Conservation (phyloP, 345 rosid species). For the Arabis hirsuta region DNA sequence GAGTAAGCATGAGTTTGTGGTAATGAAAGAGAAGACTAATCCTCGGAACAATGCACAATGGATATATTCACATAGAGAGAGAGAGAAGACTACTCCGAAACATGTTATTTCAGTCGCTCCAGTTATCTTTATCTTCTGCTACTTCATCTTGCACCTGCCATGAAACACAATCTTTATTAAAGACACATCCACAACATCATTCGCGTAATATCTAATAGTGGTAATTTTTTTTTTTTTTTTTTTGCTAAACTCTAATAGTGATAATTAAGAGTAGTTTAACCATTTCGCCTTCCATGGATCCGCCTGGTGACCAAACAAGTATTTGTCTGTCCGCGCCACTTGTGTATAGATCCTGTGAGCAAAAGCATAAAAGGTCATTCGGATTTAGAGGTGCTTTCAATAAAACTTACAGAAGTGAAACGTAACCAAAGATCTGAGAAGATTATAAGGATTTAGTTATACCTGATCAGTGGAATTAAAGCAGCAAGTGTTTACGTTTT, state of each 20-base stretch:
- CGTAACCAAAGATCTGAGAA: conserved; percentile 8
- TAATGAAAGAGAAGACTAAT: background rate
- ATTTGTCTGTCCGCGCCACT: conserved; percentile 82
- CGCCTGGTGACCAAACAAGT: conserved; percentile 85
- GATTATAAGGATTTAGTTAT: conserved; percentile 20
- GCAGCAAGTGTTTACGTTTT: conserved; percentile 78
- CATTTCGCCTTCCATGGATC: conserved; percentile 50
- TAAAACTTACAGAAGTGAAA: background rate
- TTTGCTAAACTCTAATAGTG: background rate
- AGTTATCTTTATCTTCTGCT: conserved; percentile 63
- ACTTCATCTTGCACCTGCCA: conserved; percentile 52
- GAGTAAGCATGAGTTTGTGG: conserved; percentile 7
- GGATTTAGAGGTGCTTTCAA: conserved; percentile 12
- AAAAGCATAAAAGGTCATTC: conserved; percentile 20
- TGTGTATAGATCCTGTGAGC: conserved; percentile 75
- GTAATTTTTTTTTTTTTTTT: background rate
- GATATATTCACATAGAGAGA: background rate
- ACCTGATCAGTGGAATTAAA: conserved; percentile 87
- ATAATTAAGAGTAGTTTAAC: conserved; percentile 4
- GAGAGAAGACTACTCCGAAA: background rate
- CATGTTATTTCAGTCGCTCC: conserved; percentile 58
- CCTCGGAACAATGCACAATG: conserved; percentile 11
- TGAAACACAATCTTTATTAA: conserved; percentile 13
- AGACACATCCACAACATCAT: conserved; percentile 12
- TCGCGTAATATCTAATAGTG: background rate